Base-by-base conservation (phyloP, 345 rosid species). In the Firmiana major region DNA sequence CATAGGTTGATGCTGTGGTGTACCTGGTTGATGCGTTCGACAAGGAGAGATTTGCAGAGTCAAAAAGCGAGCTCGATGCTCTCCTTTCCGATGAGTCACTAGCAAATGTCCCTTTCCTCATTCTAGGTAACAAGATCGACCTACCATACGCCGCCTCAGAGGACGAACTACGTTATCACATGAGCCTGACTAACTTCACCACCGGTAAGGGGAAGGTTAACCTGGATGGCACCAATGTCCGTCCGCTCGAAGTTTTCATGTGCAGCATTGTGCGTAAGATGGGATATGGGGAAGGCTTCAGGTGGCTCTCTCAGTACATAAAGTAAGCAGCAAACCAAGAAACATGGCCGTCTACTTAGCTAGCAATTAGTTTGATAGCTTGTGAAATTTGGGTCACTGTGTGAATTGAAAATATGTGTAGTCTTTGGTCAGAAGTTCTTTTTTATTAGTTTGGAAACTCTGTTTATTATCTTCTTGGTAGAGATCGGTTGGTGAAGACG, bases 201-300 rank as follows among this genome's bases (percentile, higher is more conserved):
- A 90, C 97, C 0, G 94, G 97, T 74, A 90, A 92, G 78, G 88
- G 85, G 7, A 89, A 81, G 63, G 91, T 90, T 9, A 84, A 38
- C 3, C 34, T 31, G 34, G 34, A 31, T 1, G 34, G 34, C 40
- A 26, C 70, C 6, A 75, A 75, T 53, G 78, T 92, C 22, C 90
- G 97, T 15, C 94, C 93, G 2, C 83, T 92, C 5, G 93, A 92
- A 81, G 93, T 92, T 68, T 92, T 87, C 63, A 92, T 90, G 97
- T 92, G 97, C 84, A 90, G 93, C 86, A 88, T 92, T 9, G 97
- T 92, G 46, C 92, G 94, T 48, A 90, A 89, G 84, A 90, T 90
- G 94, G 97, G 97, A 16, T 89, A 31, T 31, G 34, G 34, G 34
- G 34, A 31, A 31, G 97, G 94, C 3, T 92, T 92, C 81, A 81